A percentile compares a stretch with the other conserved stretches of the same genome.
These are phyloP conservation scores for Penicillium malachiteum DNA, from an alignment of 495 filamentous ascomycete genomes.

Conservation along the genomic window DNA sequence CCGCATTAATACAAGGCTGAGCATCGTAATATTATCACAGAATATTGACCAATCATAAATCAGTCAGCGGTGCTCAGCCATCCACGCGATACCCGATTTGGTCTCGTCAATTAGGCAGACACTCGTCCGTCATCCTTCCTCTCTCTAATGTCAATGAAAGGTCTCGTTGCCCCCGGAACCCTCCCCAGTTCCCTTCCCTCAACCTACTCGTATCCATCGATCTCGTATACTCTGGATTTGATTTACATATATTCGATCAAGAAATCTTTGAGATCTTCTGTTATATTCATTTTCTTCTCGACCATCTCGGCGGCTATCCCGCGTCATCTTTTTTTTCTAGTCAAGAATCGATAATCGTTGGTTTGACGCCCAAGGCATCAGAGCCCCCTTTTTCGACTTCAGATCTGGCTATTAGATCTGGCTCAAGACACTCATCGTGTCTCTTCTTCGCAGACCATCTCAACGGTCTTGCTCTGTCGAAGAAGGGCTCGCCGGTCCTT, in stretches of 20 bases:
- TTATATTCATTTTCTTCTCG: background rate
- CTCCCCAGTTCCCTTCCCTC: constrained; percentile 7
- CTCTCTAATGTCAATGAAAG: constrained; percentile 9
- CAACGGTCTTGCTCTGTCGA: background rate
- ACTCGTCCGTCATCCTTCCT: constrained; percentile 22
- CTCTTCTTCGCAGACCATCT: background rate
- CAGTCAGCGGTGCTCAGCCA: constrained; percentile 20
- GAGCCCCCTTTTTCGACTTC: background rate
- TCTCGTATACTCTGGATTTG: background rate
- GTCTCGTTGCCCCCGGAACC: constrained; percentile 5
- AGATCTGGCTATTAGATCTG: background rate
- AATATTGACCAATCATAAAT: constrained; percentile 19
- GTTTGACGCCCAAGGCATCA: background rate
- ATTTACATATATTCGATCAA: constrained; percentile 1
- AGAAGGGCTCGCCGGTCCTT: constrained; percentile 1
- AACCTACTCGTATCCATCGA: background rate
- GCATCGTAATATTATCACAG: background rate
- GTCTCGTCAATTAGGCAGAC: constrained; percentile 47
- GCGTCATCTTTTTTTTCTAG: background rate
- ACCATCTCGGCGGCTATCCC: background rate
- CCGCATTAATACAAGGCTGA: background rate
- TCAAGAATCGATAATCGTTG: background rate
- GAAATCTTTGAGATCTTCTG: background rate
- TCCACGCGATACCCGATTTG: constrained; percentile 15
- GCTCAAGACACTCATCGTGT: background rate